Percentiles rank a stretch among this genome's conserved stretches.
These are phyloP conservation scores for Orobanche coerulescens DNA, from an alignment of 257 asterid genomes.

Conservation along the genomic window DNA sequence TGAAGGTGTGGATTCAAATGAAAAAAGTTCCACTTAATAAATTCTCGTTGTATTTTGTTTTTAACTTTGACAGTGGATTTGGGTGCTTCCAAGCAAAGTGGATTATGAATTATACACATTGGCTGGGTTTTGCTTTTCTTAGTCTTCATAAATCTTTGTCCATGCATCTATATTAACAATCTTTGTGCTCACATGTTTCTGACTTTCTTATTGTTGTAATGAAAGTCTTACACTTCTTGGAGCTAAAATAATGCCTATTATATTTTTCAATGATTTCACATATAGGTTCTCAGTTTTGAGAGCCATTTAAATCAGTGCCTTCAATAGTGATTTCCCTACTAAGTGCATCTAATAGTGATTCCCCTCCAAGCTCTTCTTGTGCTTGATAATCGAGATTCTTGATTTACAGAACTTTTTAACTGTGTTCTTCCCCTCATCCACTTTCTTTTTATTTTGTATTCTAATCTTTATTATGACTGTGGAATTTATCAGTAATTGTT, in stretches of 20 bases:
- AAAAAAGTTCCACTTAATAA: not conserved
- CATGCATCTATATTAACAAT: not conserved
- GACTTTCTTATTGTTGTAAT: not conserved
- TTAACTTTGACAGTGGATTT: not conserved
- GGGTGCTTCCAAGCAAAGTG: not conserved
- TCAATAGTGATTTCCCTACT: conserved; percentile 9
- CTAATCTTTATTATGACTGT: not conserved
- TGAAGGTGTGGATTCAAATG: conserved; percentile 56
- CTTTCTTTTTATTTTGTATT: not conserved
- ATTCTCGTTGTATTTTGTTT: not conserved
- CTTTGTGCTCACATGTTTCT: not conserved
- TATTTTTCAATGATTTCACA: not conserved
- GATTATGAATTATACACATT: not conserved
- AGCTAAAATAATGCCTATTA: not conserved
- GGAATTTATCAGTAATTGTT: conserved; percentile 17
- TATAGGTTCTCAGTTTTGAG: not conserved
- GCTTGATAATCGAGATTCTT: not conserved
- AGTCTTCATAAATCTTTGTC: not conserved
- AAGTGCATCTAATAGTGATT: not conserved
- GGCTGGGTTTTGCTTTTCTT: not conserved
- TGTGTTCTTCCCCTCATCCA: not conserved
- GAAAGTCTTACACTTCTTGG: not conserved
- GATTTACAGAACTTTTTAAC: not conserved
- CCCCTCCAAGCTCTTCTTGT: not conserved
- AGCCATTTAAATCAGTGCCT: not conserved